Evolutionary conservation across 768 basidiomycete species (phyloP), one percentile per base, ranked within the genome.

Genomic region (Mycena galopus): DNA sequence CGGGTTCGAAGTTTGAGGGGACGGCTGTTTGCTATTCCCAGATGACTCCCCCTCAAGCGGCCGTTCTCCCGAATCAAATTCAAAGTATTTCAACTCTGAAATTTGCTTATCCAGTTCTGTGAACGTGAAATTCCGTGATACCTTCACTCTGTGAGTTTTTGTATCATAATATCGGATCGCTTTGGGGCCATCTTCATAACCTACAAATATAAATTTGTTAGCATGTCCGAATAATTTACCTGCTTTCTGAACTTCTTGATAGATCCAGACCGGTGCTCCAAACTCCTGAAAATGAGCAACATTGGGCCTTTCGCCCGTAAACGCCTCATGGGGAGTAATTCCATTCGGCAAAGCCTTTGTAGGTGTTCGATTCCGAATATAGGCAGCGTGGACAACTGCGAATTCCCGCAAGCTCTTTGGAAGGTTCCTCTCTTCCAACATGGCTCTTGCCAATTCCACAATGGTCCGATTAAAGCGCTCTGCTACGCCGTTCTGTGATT

Each of bases 401-500:
- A 76, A 74, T 1, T 74, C 67, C 77, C 81, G 80, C n/a, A 77
- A 66, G 16, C n/a, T 69, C 19, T 64, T 58, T 27, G 47, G 0
- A 1, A 83, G n/a, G 1, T 74, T 70, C 7, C 67, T 42, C 4
- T 63, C 78, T 47, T 80, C 73, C 1, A 86, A 6, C 82, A 86
- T 85, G 0, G 81, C 74, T 0, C 72, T 19, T 4, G 71, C 76
- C 2, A 83, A 37, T 53, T 84, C 78, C 0, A 82, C 33, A 0
- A 82, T 39, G 0, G 80, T 85, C 6, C 74, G 44, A 57, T 86
- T 86, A 14, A 78, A 77, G 0, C 78, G 60, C 42, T 88, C 84
- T 0, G 84, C 84, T 0, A 86, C 73, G 0, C 86, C 81, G 65
- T 86, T 86, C 32, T 85, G 82, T 0, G 80, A 75, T 0, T 82